Conservation (phyloP, 495 filamentous ascomycete genomes). For the Aspergillus steynii region DNA sequence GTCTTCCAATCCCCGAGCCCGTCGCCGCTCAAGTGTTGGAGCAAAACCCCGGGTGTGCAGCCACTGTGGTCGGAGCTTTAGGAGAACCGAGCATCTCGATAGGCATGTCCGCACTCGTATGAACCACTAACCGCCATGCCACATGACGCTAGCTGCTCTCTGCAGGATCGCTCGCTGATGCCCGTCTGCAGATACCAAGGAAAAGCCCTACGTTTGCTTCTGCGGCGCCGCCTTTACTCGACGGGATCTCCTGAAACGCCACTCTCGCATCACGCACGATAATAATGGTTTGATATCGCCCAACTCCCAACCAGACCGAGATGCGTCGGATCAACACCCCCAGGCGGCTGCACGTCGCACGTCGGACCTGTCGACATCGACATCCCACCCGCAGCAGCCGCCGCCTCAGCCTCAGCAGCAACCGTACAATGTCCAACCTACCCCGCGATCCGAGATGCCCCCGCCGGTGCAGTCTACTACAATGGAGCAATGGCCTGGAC, state of each 20-base stretch:
- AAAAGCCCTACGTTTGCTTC: constrained; percentile 56
- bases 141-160: background rate
- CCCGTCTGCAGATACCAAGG: constrained; percentile 48
- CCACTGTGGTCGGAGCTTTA: constrained; percentile 44
- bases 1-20: constrained; percentile 27
- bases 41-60: constrained; percentile 40
- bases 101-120: constrained; percentile 56
- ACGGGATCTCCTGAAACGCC: constrained; percentile 54
- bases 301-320: constrained; percentile 29
- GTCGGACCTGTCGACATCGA: constrained; percentile 10
- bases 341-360: constrained; percentile 11
- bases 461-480: constrained; percentile 24
- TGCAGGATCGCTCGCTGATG: constrained; percentile 18
- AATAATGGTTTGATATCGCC: constrained; percentile 34
- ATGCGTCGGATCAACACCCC: constrained; percentile 10
- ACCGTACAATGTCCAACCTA: constrained; percentile 11
- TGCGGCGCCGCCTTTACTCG: constrained; percentile 56
- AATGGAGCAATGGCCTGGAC: constrained; percentile 36
- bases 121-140: constrained; percentile 27
- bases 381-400: background rate
- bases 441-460: constrained; percentile 22
- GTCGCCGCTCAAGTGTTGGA: constrained; percentile 29
- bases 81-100: constrained; percentile 52
- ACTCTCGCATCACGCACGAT: constrained; percentile 47
- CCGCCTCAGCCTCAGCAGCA: background rate